Evolutionary conservation across 257 asterid species (phyloP), one percentile per base, ranked within the genome.

Genomic region (Agastache rugosa): DNA sequence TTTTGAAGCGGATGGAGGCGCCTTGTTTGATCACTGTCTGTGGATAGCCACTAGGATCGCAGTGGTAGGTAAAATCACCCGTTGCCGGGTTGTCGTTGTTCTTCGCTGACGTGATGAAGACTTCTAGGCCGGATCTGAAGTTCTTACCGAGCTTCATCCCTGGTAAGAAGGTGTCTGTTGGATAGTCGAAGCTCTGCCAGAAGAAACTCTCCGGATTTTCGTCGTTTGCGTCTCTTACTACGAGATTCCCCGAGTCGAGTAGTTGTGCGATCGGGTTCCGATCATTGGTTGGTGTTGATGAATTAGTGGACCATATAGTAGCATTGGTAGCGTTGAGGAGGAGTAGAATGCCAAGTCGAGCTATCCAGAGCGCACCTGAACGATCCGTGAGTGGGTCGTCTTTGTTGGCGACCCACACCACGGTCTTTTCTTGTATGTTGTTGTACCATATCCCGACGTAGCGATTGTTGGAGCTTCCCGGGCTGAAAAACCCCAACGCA

Each of bases 111-210:
- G 88, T 27, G 3, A 83, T 29, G 50, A 37, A 79, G 1, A 45
- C 77, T 39, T 85, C 83, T 1, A 22, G 58, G 0, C 83, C 78
- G 0, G 86, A 83, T 5, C 3, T 14, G 2, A 72, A 68, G 74
- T 84, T 80, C 73, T 81, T 12, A 83, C 87, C 0, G 83, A 84
- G 73, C 63, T 80, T 84, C 92, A 85, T 85, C 2, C 87, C 86
- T 0, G 96, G 88, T 15, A 89, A 47, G 44, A 77, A 22, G 0
- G 87, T 85, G 23, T 87, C 86, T 1, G 86, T 68, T 0, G 90
- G 87, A 67, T 81, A 68, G 34, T 87, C 79, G 72, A 87, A 87
- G 25, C 95, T 89, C 82, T 87, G 87, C 95, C 95, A 85, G 0
- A 87, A 31, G 42, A 53, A 77, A 73, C 1, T 90, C 75, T 90